Base-by-base conservation (phyloP, 805 yeast genomes). In the Wickerhamomyces rabaulensis region DNA sequence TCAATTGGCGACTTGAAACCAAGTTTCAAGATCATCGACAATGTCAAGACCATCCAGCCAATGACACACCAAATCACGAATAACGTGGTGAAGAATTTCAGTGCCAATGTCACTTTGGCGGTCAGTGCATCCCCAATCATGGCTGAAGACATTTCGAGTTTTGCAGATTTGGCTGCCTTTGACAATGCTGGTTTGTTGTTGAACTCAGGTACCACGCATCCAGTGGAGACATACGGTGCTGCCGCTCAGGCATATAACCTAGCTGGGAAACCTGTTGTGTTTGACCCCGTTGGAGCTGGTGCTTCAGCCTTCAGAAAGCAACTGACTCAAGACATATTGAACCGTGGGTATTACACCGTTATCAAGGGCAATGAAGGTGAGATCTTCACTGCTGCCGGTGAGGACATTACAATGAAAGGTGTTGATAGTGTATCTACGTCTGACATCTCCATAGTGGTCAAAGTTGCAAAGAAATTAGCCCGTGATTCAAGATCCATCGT, bases 271-370 rank as follows among this genome's bases (percentile, higher is more conserved):
- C 91, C 87, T 4, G 75, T 90, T 27, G 78, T 90, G 0, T 82
- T 85, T 54, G 97, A 90, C 62, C 97, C 97, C 0, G 96, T 90
- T n/a, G 97, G 90, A 1, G 88, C 84, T 36, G 96, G 96, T 23
- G 96, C 97, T 0, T 74, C 96, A 0, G 47, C 58, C 4, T 74
- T 78, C 6, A 72, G 97, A 48, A 67, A 68, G 36, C 56, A 64
- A 3, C 68, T 80, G 16, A 76, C 81, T 43, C 61, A 68, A 23
- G 59, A 61, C 1, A 55, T 89, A 9, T 62, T 90, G 27, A 70
- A 80, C 33, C 62, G 71, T 12, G 89, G 88, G 1, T 76, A 73
- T 56, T 74, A 72, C 51, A 69, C 78, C 26, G 89, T 85, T 23
- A 81, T 90, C 52, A 88, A 91, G 62, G 97, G 96, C 1, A 90